Evolutionary conservation across 1,284 basidiomycete genomes (phyloP).

Genomic region (Ganoderma meredithae): DNA sequence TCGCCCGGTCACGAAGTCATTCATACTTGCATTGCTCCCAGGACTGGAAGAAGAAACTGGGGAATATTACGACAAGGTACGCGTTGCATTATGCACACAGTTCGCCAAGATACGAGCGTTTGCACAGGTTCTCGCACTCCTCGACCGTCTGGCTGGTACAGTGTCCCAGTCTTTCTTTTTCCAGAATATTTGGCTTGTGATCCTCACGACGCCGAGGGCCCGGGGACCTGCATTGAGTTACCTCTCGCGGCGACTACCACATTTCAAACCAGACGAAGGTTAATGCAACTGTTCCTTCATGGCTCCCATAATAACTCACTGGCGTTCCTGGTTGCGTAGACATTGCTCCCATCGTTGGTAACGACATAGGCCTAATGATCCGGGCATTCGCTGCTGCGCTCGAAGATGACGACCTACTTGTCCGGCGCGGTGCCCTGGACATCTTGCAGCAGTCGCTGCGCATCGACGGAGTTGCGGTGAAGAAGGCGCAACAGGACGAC

Average conservation of each 20-base stretch:
- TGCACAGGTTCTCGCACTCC: slow-evolving; percentile 78
- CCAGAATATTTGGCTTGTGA: slow-evolving; percentile 93
- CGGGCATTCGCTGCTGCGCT: slow-evolving; percentile 89
- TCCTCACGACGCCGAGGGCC: slow-evolving; percentile 89
- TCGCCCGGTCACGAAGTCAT: slow-evolving; percentile 91
- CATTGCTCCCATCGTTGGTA: slow-evolving; percentile 77
- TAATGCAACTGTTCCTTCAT: not conserved
- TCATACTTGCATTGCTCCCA: slow-evolving; percentile 92
- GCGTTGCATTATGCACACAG: slow-evolving; percentile 21
- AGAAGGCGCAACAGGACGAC: slow-evolving; percentile 71
- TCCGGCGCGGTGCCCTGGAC: slow-evolving; percentile 85
- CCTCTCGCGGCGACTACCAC: slow-evolving; percentile 81
- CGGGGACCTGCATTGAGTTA: slow-evolving; percentile 91
- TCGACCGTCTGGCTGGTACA: slow-evolving; percentile 85
- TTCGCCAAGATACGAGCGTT: slow-evolving; percentile 59
- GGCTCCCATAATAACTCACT: slow-evolving; percentile 20
- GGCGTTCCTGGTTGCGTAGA: slow-evolving; percentile 51
- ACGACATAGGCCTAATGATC: slow-evolving; percentile 92
- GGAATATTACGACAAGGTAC: slow-evolving; percentile 94
- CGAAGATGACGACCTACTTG: slow-evolving; percentile 89
- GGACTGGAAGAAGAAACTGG: slow-evolving; percentile 96
- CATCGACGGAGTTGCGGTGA: slow-evolving; percentile 75
- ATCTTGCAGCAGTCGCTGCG: slow-evolving; percentile 79
- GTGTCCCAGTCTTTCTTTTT: slow-evolving; percentile 91
- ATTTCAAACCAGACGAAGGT: slow-evolving; percentile 75